Conservation (phyloP, 768 basidiomycete species). For the Pisolithus marmoratus region DNA sequence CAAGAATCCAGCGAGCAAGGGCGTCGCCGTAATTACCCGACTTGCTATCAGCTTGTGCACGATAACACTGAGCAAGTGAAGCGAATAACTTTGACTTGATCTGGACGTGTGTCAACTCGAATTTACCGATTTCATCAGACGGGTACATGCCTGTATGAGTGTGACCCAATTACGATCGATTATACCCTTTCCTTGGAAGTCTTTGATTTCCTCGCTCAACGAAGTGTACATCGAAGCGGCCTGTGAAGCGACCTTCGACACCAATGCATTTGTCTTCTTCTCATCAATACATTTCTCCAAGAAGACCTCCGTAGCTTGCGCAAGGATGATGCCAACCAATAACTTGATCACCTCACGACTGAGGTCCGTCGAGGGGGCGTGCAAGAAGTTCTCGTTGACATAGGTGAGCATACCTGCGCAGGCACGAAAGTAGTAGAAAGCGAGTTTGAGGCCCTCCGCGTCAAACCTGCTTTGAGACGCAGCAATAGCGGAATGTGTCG, state of each 20-base stretch:
- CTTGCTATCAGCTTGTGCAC: slow-evolving; percentile 69
- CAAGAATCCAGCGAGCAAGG: slow-evolving; percentile 70
- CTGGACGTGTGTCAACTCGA: slow-evolving; percentile 32
- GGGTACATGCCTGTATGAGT: slow-evolving; percentile 60
- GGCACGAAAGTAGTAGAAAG: slow-evolving; percentile 87
- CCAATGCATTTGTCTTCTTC: slow-evolving; percentile 75
- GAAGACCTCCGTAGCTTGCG: slow-evolving; percentile 95
- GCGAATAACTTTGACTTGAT: slow-evolving; percentile 89
- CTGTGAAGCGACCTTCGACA: slow-evolving; percentile 82
- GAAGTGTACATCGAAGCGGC: slow-evolving; percentile 75
- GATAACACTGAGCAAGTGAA: slow-evolving; percentile 84
- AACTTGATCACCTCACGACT: slow-evolving; percentile 93
- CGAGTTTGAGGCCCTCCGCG: slow-evolving; percentile 87
- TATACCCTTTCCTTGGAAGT: slow-evolving; percentile 94
- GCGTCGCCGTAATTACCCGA: slow-evolving; percentile 82
- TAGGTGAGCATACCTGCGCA: slow-evolving; percentile 97
- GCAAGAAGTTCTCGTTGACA: slow-evolving; percentile 99
- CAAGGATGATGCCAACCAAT: slow-evolving; percentile 78
- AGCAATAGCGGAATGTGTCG: slow-evolving; percentile 90
- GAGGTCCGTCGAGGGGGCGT: slow-evolving; percentile 94
- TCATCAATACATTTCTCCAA: slow-evolving; percentile 92
- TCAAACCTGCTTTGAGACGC: slow-evolving; percentile 78
- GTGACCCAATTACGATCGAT: slow-evolving; percentile 94
- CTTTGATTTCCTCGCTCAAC: slow-evolving; percentile 89
- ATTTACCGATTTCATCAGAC: not conserved